These are phyloP conservation scores for Phytophthora citrophthora DNA, from an alignment of 352 stramenopile genomes.

Conservation along the genomic window DNA sequence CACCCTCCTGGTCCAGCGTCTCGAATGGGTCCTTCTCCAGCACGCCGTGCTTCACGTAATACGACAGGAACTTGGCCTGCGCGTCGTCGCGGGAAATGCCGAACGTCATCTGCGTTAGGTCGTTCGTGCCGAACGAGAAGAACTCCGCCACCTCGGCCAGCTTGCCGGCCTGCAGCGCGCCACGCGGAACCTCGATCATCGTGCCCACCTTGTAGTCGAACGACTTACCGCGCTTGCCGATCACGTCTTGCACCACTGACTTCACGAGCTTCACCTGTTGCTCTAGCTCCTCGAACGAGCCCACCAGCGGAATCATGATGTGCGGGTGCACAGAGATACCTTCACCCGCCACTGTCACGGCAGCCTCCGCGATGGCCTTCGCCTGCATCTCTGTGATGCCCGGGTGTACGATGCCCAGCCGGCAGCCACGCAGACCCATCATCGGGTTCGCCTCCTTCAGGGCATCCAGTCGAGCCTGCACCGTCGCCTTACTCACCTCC, in stretches of 20 bases:
- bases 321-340: slow-evolving; percentile 31
- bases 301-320: slow-evolving; percentile 30
- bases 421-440: slow-evolving; percentile 34
- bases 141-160: slow-evolving; percentile 35
- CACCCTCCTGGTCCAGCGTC: slow-evolving; percentile 35
- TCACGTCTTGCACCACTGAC: slow-evolving; percentile 30
- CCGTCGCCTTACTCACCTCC: slow-evolving; percentile 25
- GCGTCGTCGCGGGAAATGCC: slow-evolving; percentile 30
- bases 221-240: slow-evolving; percentile 26
- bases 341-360: slow-evolving; percentile 20
- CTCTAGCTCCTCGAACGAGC: slow-evolving; percentile 31
- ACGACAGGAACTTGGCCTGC: slow-evolving; percentile 36
- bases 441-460: slow-evolving; percentile 40
- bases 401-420: slow-evolving; percentile 35
- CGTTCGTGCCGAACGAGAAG: slow-evolving; percentile 36
- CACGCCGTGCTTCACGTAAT: slow-evolving; percentile 30
- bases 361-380: slow-evolving; percentile 34
- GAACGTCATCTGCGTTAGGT: slow-evolving; percentile 36
- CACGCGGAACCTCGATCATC: slow-evolving; percentile 34
- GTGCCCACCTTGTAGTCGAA: slow-evolving; percentile 37
- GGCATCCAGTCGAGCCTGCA: slow-evolving; percentile 22
- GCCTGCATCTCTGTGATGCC: slow-evolving; percentile 37
- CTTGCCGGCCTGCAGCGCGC: slow-evolving; percentile 28
- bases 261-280: slow-evolving; percentile 36
- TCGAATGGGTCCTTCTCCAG: slow-evolving; percentile 38